A percentile compares a stretch with the other conserved stretches of the same genome.
phyloP scores from a whole-genome alignment of 257 asterid genomes.

The Forsythia suspensa region DNA sequence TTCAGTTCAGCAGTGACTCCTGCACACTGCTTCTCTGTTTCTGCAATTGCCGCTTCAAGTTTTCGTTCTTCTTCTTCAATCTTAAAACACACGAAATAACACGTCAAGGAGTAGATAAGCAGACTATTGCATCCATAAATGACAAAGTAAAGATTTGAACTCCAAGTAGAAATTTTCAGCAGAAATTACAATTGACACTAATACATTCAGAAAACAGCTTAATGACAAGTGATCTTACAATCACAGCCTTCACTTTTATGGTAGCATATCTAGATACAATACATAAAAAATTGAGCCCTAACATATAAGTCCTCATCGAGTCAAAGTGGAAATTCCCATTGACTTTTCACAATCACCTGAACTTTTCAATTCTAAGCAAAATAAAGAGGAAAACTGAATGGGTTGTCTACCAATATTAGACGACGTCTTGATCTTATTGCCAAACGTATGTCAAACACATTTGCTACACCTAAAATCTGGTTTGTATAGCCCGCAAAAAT shows the following conservation, averaged over 20 bases:
- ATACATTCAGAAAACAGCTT: neutral
- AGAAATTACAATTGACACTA: constrained; percentile 15
- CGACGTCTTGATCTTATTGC: neutral
- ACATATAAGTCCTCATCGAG: constrained; percentile 16
- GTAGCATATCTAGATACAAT: constrained; percentile 7
- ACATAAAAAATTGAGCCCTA: neutral
- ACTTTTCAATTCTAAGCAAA: neutral
- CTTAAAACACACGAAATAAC: constrained; percentile 28
- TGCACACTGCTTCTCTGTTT: constrained; percentile 88
- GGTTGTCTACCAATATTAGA: neutral
- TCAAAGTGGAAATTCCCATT: constrained; percentile 9
- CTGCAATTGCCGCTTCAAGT: constrained; percentile 94
- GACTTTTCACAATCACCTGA: constrained; percentile 5
- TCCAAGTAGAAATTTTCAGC: constrained; percentile 10
- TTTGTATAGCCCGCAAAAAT: neutral
- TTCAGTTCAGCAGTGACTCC: constrained; percentile 81
- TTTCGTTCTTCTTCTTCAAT: constrained; percentile 95
- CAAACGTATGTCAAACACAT: neutral
- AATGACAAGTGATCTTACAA: neutral
- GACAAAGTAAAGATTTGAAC: constrained; percentile 18
- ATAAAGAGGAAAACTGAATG: neutral
- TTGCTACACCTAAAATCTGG: neutral
- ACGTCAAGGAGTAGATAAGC: neutral
- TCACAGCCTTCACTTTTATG: constrained; percentile 9
- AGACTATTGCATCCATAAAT: constrained; percentile 19